These are phyloP conservation scores for Xylaria hypoxylon DNA, from an alignment of 2,329 filamentous ascomycete species.

Conservation along the genomic window DNA sequence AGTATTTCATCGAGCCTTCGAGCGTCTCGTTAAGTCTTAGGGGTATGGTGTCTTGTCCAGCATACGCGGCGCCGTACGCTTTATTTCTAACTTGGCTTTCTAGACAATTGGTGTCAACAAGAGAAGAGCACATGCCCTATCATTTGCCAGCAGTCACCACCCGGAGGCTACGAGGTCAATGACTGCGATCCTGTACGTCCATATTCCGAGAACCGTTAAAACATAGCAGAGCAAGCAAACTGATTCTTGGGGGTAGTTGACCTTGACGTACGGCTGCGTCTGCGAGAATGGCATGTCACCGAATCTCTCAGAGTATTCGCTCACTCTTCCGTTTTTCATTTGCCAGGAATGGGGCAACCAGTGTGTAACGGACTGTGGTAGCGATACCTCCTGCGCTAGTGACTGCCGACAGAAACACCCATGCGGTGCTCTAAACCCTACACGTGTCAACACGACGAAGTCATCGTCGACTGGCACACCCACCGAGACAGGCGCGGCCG, in stretches of 20 bases:
- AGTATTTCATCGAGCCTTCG: slow-evolving; percentile 72
- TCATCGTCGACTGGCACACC: slow-evolving; percentile 56
- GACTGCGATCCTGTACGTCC: slow-evolving; percentile 72
- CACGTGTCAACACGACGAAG: slow-evolving; percentile 66
- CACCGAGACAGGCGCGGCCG: slow-evolving; percentile 53
- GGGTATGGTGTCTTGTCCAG: slow-evolving; percentile 58
- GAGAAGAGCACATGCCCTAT: slow-evolving; percentile 74
- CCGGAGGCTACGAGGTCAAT: slow-evolving; percentile 68
- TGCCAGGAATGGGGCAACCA: slow-evolving; percentile 78
- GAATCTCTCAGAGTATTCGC: slow-evolving; percentile 80
- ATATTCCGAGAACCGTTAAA: background rate
- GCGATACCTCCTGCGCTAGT: slow-evolving; percentile 68
- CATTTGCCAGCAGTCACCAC: slow-evolving; percentile 74
- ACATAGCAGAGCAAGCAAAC: background rate
- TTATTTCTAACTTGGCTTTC: slow-evolving; percentile 38
- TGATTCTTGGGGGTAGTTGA: slow-evolving; percentile 55
- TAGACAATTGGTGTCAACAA: slow-evolving; percentile 71
- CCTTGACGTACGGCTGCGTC: slow-evolving; percentile 77
- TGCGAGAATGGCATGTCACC: slow-evolving; percentile 75
- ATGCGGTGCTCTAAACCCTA: slow-evolving; percentile 77
- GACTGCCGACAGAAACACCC: slow-evolving; percentile 74
- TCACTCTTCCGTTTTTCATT: slow-evolving; percentile 82
- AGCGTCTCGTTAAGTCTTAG: slow-evolving; percentile 65
- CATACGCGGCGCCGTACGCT: background rate
- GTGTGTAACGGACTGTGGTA: slow-evolving; percentile 70